Evolutionary conservation across 2,329 filamentous ascomycete species (phyloP), one percentile per base, ranked within the genome.

Genomic region (Apiospora rasikravindrae): DNA sequence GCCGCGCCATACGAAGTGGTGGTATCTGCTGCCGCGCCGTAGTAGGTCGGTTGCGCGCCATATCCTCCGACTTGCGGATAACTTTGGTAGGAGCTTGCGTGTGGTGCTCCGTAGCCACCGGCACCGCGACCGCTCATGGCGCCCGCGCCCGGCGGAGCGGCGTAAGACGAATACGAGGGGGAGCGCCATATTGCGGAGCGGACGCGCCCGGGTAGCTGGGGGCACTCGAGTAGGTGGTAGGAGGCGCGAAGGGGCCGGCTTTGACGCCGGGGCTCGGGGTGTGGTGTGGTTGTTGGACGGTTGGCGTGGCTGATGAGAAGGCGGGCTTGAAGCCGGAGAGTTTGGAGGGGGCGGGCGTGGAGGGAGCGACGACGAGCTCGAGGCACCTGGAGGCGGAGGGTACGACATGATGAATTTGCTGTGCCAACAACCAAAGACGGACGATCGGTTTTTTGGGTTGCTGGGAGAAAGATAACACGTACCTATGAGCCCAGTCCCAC

Each of bases 351-450:
- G 93, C 74, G 94, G 94, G 77, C 93, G 92, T 74, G 94, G 91
- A 76, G 94, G 94, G 51, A 97, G 92, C 77, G 92, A 94, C 77
- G 92, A 94, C 78, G 80, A 79, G 81, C 80, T 79, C 82, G 86
- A 82, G 82, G 89, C 85, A 90, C 93, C 93, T 94, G 94, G 92
- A 92, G 93, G 92, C 81, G 92, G 92, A 84, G 93, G 92, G 88
- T 94, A 94, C 84, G 93, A 92, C 94, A 96, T 96, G 88, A 91
- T 91, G 89, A 91, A 91, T 84, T 84, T 87, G 76, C 78, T 80
- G 83, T 81, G 80, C 77, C 80, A 77, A 78, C 77, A 72, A 70
- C 68, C 78, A 77, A 72, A 70, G 45, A 73, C 53, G 53, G 26
- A 73, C 53, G 53, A 61, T 61, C 53, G 53, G 10, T 61, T 53